Evolutionary conservation across 2,329 filamentous ascomycete species (phyloP).

Genomic region (Calonectria honghensis): DNA sequence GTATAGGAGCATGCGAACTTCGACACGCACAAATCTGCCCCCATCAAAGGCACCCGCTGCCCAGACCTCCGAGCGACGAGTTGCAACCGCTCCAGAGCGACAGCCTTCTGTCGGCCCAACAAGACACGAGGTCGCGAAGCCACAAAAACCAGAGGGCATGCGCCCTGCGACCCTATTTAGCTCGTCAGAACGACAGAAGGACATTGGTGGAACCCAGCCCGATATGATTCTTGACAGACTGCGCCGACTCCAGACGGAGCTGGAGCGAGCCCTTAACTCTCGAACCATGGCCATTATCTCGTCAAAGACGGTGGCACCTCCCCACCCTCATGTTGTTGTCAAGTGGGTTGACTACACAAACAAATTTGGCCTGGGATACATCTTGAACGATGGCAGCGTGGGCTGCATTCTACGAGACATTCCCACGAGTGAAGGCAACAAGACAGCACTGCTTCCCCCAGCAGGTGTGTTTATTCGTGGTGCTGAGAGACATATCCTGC

Average conservation of each 20-base stretch:
- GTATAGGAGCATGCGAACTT: conserved; percentile 55
- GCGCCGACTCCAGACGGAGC: conserved; percentile 73
- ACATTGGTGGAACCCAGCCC: conserved; percentile 72
- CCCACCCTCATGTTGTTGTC: conserved; percentile 79
- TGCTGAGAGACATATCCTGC: conserved; percentile 81
- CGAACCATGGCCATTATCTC: conserved; percentile 77
- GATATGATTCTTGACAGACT: conserved; percentile 75
- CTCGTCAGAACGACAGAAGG: conserved; percentile 70
- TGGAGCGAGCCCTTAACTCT: conserved; percentile 78
- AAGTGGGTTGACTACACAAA: conserved; percentile 95
- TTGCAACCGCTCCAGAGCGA: conserved; percentile 53
- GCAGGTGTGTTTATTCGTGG: conserved; percentile 83
- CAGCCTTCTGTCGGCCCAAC: conserved; percentile 55
- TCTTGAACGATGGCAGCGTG: conserved; percentile 87
- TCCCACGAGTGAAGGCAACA: conserved; percentile 70
- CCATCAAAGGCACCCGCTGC: conserved; percentile 54
- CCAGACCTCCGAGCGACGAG: conserved; percentile 51
- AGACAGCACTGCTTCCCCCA: conserved; percentile 75
- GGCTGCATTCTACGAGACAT: conserved; percentile 80
- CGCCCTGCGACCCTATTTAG: conserved; percentile 73
- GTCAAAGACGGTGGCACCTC: conserved; percentile 70
- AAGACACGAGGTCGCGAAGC: conserved; percentile 50
- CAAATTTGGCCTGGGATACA: conserved; percentile 89
- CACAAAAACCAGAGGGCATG: conserved; percentile 56
- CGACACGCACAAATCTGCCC: conserved; percentile 55